These are phyloP conservation scores for Mycena capillaripes DNA, from an alignment of 768 basidiomycete species.

Conservation along the genomic window DNA sequence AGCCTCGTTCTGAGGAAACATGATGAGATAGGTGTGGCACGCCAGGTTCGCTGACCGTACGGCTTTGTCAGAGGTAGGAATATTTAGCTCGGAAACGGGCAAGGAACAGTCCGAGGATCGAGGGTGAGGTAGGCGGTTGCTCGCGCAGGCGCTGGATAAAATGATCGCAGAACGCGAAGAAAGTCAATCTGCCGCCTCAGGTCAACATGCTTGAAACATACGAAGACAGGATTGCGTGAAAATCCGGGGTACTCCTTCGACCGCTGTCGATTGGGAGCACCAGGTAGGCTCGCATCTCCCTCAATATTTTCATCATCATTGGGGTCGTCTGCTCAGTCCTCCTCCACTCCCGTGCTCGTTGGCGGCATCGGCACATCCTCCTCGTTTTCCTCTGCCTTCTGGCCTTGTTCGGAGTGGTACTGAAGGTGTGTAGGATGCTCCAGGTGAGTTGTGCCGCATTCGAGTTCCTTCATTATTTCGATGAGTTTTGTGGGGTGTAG, in stretches of 20 bases:
- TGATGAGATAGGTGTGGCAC: too few relatives aligned
- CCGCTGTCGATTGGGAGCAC: neutral
- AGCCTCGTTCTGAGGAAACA: too few relatives aligned
- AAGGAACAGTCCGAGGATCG: too few relatives aligned
- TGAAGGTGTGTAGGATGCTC: constrained; percentile 1
- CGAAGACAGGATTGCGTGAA: constrained; percentile 38
- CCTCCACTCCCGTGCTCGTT: neutral
- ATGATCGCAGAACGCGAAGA: too few relatives aligned
- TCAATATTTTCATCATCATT: constrained; percentile 7
- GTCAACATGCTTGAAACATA: neutral
- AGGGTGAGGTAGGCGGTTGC: too few relatives aligned
- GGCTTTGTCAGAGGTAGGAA: too few relatives aligned
- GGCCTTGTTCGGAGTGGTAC: neutral
- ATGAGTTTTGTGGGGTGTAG: constrained; percentile 3
- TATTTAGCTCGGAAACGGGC: too few relatives aligned
- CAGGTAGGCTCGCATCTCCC: neutral
- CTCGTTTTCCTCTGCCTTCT: neutral
- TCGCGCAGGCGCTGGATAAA: too few relatives aligned
- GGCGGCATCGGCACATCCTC: neutral
- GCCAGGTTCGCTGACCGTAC: too few relatives aligned
- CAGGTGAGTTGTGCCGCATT: constrained; percentile 12
- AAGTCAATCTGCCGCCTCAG: neutral
- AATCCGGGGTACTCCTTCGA: constrained; percentile 30
- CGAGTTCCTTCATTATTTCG: constrained; percentile 4
- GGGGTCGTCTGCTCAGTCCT: constrained; percentile 17